Evolutionary conservation across 768 basidiomycete species (phyloP), one percentile per base, ranked within the genome.

Genomic region (Panaeolus papilionaceus): DNA sequence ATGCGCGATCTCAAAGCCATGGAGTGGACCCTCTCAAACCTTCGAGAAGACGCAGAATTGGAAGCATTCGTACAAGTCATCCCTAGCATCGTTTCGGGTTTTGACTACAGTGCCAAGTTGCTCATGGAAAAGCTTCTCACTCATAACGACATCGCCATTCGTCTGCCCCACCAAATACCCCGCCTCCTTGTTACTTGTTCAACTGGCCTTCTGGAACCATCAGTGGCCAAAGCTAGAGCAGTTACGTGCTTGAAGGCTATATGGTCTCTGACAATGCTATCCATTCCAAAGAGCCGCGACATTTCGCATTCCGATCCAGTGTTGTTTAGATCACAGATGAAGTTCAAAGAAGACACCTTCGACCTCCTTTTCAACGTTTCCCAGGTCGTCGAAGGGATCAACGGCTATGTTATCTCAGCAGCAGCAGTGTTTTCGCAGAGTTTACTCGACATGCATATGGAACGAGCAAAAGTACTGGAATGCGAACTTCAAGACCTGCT

Each of bases 241-340:
- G 70, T 72, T 40, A 77, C 78, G 0, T 81, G 79, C 68, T 70
- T 81, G 12, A 77, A 77, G 26, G 79, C 82, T 4, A 82, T 82
- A 12, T 81, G 81, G 81, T 81, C 82, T 1, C 69, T 83, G 51
- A 78, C 75, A n/a, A 81, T 83, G 80, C 78, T 83, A 74, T 72
- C 78, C 14, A 75, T 80, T 16, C 79, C 79, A 51, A 64, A 61
- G 38, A 4, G 38, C 33, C 64, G 64, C 64, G 47, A 51, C 47
- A 51, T 6, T 51, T 51, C 20, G 7, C 9, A 9, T 26, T 64
- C 51, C 54, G 62, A 64, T 47, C 40, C 70, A 45, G 68, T 65
- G 33, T 54, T 66, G 12, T 74, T 71, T 11, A 70, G 73, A 7
- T 63, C 67, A 42, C 73, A 70, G 0, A 72, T 79, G 26, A 69